Evolutionary conservation across 768 basidiomycete genomes (phyloP).

Genomic region (Peribolospora kevripleyi): DNA sequence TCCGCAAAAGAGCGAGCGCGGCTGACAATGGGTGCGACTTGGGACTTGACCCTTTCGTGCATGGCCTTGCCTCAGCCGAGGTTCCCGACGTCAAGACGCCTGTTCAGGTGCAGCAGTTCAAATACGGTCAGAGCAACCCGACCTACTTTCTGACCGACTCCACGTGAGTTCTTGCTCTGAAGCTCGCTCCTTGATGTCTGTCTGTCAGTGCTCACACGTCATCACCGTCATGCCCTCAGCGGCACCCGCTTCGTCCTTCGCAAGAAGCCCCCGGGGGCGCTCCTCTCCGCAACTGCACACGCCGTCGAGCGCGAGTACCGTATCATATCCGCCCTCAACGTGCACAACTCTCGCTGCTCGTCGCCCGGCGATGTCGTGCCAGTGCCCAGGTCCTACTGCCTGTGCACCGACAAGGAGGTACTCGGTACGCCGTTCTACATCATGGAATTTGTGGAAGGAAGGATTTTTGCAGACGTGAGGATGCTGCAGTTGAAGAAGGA

Average conservation of each 20-base stretch:
- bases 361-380: conserved; percentile 40
- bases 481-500: conserved; percentile 40
- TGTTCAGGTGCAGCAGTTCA: conserved; percentile 73
- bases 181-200: neutral
- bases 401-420: conserved; percentile 47
- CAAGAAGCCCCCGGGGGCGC: conserved; percentile 69
- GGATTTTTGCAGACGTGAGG: conserved; percentile 68
- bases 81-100: conserved; percentile 36
- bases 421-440: conserved; percentile 83
- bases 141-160: conserved; percentile 78
- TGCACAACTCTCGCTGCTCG: conserved; percentile 31
- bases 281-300: conserved; percentile 77
- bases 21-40: neutral
- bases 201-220: neutral
- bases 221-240: neutral
- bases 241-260: conserved; percentile 55
- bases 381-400: conserved; percentile 54
- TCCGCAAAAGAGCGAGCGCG: neutral
- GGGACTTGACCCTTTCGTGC: neutral
- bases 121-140: conserved; percentile 39
- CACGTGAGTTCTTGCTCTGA: conserved; percentile 24
- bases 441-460: conserved; percentile 84
- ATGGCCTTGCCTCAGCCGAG: conserved; percentile 16
- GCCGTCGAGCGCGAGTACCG: conserved; percentile 83
- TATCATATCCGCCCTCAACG: conserved; percentile 50